phyloP scores from a whole-genome alignment of 192 early-diverging fungal genomes.

The Fimicolochytrium jonesii region DNA sequence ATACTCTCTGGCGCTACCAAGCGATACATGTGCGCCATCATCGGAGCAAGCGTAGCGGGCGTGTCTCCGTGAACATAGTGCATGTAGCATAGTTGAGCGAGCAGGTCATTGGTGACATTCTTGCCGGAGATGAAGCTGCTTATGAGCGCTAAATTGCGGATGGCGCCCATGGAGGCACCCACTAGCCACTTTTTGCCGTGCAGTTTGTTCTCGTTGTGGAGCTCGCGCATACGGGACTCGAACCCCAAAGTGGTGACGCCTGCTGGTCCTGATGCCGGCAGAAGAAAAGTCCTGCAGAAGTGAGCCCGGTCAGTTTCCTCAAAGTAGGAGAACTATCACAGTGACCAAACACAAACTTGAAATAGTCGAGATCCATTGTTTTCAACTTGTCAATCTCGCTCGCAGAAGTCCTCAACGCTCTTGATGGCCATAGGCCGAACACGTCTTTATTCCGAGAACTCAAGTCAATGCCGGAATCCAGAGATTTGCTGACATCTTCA shows the following conservation, averaged over 20 bases:
- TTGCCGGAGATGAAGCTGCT: constrained; percentile 5
- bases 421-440: no score
- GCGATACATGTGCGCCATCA: constrained; percentile 34
- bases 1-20: constrained; percentile 17
- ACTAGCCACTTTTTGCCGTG: constrained; percentile 31
- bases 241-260: constrained; percentile 20
- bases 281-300: constrained; percentile 27
- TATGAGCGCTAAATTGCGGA: constrained; percentile 30
- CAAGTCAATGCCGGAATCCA: no score
- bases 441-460: no score
- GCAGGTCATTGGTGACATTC: constrained; percentile 26
- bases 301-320: no score
- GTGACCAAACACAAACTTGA: no score
- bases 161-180: constrained; percentile 36
- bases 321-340: no score
- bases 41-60: constrained; percentile 8
- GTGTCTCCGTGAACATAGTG: no score
- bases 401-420: no score
- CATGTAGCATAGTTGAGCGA: constrained; percentile 31
- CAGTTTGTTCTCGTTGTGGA: constrained; percentile 7
- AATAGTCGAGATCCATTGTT: no score
- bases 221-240: constrained; percentile 1
- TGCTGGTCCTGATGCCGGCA: constrained; percentile 21
- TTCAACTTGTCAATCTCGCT: no score
- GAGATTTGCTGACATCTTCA: no score